Evolutionary conservation across 345 rosid species (phyloP).

Genomic region (Raphanus sativus): DNA sequence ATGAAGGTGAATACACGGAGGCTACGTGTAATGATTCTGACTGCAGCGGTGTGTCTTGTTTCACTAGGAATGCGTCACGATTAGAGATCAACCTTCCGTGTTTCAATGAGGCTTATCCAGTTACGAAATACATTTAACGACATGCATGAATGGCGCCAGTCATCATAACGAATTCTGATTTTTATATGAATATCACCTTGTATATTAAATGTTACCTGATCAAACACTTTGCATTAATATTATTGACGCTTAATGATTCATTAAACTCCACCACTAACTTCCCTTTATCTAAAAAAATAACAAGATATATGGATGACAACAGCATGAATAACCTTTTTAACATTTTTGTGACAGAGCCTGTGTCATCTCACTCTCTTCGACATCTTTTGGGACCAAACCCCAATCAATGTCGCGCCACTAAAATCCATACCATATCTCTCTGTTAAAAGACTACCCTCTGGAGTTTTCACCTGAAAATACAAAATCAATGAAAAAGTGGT

Average conservation of each 20-base stretch:
- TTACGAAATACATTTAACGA: not conserved
- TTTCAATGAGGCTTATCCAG: not conserved
- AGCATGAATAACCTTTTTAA: constrained; percentile 26
- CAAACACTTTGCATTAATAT: not conserved
- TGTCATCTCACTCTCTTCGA: constrained; percentile 27
- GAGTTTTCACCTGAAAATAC: constrained; percentile 25
- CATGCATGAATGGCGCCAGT: not conserved
- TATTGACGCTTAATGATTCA: not conserved
- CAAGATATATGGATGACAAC: constrained; percentile 6
- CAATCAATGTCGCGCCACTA: constrained; percentile 26
- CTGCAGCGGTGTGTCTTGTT: not conserved
- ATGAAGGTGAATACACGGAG: not conserved
- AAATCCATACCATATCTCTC: constrained; percentile 24
- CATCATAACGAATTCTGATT: not conserved
- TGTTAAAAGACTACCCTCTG: constrained; percentile 12
- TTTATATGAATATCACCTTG: not conserved
- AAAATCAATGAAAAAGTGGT: not conserved
- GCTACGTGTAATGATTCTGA: not conserved
- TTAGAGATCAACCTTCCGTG: not conserved
- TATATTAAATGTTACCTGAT: not conserved
- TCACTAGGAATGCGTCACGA: not conserved
- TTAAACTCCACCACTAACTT: not conserved
- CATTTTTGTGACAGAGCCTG: constrained; percentile 15
- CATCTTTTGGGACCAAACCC: constrained; percentile 25
- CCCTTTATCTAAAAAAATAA: not conserved